A percentile compares a stretch with the other conserved stretches of the same genome.
These are phyloP conservation scores for Tolypocladium nubicola DNA, from an alignment of 2,329 filamentous ascomycete species.

Conservation along the genomic window DNA sequence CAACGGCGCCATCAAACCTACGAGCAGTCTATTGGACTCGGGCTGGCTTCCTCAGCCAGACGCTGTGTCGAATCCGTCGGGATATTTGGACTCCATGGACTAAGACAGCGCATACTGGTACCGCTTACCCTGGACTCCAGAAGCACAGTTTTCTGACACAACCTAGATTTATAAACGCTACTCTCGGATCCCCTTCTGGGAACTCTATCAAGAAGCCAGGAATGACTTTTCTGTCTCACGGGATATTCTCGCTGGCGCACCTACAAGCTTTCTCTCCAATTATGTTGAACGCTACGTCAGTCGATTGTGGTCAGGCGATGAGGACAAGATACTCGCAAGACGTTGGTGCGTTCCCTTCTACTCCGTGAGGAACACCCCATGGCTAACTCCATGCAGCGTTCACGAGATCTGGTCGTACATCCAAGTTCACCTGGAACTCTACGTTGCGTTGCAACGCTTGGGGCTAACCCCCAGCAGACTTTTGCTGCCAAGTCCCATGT, in stretches of 20 bases:
- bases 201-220: constrained; percentile 22
- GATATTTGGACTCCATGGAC: constrained; percentile 41
- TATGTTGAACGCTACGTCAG: constrained; percentile 17
- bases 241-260: constrained; percentile 21
- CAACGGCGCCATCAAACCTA: constrained; percentile 33
- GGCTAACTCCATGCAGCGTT: constrained; percentile 12
- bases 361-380: not conserved
- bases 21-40: constrained; percentile 35
- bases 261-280: constrained; percentile 16
- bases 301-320: constrained; percentile 13
- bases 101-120: constrained; percentile 45
- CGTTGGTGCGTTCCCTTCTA: constrained; percentile 15
- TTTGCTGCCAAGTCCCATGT: constrained; percentile 33
- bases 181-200: constrained; percentile 36
- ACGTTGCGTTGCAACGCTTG: constrained; percentile 40
- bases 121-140: constrained; percentile 2
- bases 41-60: constrained; percentile 22
- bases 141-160: constrained; percentile 5
- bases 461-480: constrained; percentile 31
- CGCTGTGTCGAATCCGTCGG: constrained; percentile 28
- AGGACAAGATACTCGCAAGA: constrained; percentile 11
- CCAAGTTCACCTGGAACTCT: constrained; percentile 39
- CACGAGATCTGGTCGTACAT: constrained; percentile 29
- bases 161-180: constrained; percentile 40
- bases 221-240: constrained; percentile 17